Conservation (phyloP, 2,329 filamentous ascomycete species). For the Apiospora pterosperma region DNA sequence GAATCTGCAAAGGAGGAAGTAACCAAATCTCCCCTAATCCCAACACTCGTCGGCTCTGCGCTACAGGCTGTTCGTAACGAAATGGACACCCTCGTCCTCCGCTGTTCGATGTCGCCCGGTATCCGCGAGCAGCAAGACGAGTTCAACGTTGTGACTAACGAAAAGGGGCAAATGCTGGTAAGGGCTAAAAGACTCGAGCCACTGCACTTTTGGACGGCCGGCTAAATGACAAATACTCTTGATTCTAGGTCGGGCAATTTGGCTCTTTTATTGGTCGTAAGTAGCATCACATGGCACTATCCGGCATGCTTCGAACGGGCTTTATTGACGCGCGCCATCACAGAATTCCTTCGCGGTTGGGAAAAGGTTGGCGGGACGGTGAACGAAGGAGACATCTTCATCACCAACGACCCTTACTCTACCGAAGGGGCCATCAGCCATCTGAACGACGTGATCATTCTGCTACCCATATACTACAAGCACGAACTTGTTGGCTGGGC, state of each 20-base stretch:
- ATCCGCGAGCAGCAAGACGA: conserved; percentile 50
- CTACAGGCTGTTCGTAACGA: conserved; percentile 43
- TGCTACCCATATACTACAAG: conserved; percentile 43
- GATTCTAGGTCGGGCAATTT: conserved; percentile 40
- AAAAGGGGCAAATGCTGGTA: conserved; percentile 42
- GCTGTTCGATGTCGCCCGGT: conserved; percentile 46
- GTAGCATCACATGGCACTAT: not conserved
- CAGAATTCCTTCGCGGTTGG: conserved; percentile 42
- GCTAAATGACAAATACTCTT: no score
- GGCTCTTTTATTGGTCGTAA: conserved; percentile 41
- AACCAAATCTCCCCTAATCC: conserved; percentile 35
- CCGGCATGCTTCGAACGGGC: not conserved
- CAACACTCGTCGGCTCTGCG: conserved; percentile 40
- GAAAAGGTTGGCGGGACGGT: conserved; percentile 33
- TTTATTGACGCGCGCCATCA: not conserved
- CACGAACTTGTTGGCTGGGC: conserved; percentile 43
- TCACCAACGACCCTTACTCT: conserved; percentile 49
- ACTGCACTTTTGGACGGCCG: no score
- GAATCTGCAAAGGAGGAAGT: conserved; percentile 34
- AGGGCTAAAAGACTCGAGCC: not conserved
- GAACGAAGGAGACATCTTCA: conserved; percentile 46
- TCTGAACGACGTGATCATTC: conserved; percentile 46
- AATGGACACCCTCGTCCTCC: conserved; percentile 49
- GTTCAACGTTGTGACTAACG: conserved; percentile 50
- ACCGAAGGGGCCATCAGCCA: conserved; percentile 46